Base-by-base conservation (phyloP, 1,284 basidiomycete species). In the Leccinum laetum region DNA sequence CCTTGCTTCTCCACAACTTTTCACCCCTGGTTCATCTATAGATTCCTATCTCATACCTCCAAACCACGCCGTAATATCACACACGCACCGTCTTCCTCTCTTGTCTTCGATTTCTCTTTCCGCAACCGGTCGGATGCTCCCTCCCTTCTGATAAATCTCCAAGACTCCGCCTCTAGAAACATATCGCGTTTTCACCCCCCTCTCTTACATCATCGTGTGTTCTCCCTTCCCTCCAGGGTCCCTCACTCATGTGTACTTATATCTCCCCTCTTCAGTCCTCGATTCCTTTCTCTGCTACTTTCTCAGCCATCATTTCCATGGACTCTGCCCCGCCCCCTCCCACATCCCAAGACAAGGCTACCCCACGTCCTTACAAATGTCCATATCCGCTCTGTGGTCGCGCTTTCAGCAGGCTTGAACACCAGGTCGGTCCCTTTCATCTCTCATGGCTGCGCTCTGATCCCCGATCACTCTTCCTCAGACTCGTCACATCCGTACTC, bases 401-500 rank as follows among this genome's bases (percentile, higher is more conserved):
- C 21, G 94, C 94, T 0, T 97, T 97, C 79, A 95, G 93, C 76
- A 84, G 95, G 65, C 85, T 97, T 21, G 95, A 97, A 78, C 95
- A 98, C 78, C 94, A 95, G 87, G 95, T 93, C 71, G 68, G 86
- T 81, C 16, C 66, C 56, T 62, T 64, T 60, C 62, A 56, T 61
- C 65, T 65, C 46, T 70, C 29, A 14, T 64, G 64, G 61, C 67
- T 24, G 60, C 68, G 56, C 65, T 32, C 69, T 70, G 62, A 68
- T 68, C 64, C 53, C 68, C 71, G 60, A 67, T 72, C 70, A 35
- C 29, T n/a, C 52, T 55, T 61, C 58, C 26, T 0, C 78, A 99
- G 93, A 99, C 96, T 21, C 91, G 97, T 65, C 97, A 99, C 77
- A 97, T 99, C 64, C 92, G 97, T 65, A 99, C 96, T 0, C 97